Base-by-base conservation (phyloP, 257 asterid species). In the Fraxinus pennsylvanica region DNA sequence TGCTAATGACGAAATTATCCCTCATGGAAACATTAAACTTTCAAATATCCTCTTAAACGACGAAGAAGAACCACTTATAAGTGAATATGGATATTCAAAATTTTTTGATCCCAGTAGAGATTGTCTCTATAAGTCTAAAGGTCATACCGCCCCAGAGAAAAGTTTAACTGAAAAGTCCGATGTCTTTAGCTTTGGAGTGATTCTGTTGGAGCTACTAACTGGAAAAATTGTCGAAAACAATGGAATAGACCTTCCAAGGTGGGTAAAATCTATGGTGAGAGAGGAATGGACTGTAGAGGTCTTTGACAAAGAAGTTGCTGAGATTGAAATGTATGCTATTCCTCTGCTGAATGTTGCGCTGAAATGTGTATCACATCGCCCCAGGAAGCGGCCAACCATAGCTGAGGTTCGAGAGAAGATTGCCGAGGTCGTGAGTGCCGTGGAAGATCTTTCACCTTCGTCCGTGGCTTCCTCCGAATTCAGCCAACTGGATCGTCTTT, bases 231-330 rank as follows among this genome's bases (percentile, higher is more conserved):
- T 77, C 25, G 89, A 74, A 41, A 84, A 74, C 72, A 81, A 76
- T 1, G 85, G 85, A 30, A 50, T 80, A 69, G 90, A 88, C 72
- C 85, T 88, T 41, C 83, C 80, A 6, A 81, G 71, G 63, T 86
- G 91, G 91, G 91, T 86, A 81, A 79, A 68, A 78, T 72, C 86
- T 61, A 81, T 19, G 43, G 86, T 87, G 72, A 69, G 89, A 74
- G 89, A 81, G 74, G 90, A 87, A 41, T 87, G 90, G 90, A 87
- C 90, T 0, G 90, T 88, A 71, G 89, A 82, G n/a, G 86, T 86
- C 30, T 83, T 88, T 70, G 90, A 88, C 21, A 57, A 79, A 59
- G 80, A 83, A 35, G 79, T 74, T 74, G 5, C 67, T 2, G 74
- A 68, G 14, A 50, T 59, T 8, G 86, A 54, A 73, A 86, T 77